Percentiles rank a stretch among this genome's conserved stretches.
phyloP scores from a whole-genome alignment of 164 flowering plant species.

The Paratinospora sagittata region DNA sequence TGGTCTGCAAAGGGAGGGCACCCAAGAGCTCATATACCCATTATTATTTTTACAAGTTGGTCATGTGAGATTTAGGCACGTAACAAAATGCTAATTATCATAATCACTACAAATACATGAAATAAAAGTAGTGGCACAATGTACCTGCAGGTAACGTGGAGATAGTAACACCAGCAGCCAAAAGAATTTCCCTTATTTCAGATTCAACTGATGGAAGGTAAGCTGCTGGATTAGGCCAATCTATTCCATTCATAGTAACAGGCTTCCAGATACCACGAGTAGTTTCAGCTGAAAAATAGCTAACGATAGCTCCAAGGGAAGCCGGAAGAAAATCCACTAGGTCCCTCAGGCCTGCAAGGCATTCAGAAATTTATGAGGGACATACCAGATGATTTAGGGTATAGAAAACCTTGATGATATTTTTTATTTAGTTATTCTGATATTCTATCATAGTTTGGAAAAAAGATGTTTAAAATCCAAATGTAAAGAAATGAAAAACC shows the following conservation, averaged over 20 bases:
- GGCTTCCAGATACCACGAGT: slow-evolving; percentile 94
- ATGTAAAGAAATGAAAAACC: background rate
- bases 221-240: slow-evolving; percentile 98
- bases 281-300: slow-evolving; percentile 85
- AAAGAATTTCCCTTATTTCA: slow-evolving; percentile 66
- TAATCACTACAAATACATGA: background rate
- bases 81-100: background rate
- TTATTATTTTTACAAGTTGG: too few species aligned
- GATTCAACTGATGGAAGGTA: slow-evolving; percentile 54
- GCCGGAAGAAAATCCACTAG: slow-evolving; percentile 94
- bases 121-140: background rate
- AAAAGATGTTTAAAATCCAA: background rate
- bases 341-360: slow-evolving; percentile 73
- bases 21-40: too few species aligned
- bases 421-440: too few species aligned
- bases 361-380: slow-evolving; percentile 12
- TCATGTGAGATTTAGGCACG: too few species aligned
- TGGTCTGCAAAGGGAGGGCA: background rate
- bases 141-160: slow-evolving; percentile 52
- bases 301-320: slow-evolving; percentile 62
- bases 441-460: too few species aligned
- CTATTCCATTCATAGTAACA: slow-evolving; percentile 87
- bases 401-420: too few species aligned
- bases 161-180: slow-evolving; percentile 61
- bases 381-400: too few species aligned